A percentile compares a stretch with the other conserved stretches of the same genome.
phyloP scores from a whole-genome alignment of 805 yeast species.

The Schwanniomyces occidentalis region DNA sequence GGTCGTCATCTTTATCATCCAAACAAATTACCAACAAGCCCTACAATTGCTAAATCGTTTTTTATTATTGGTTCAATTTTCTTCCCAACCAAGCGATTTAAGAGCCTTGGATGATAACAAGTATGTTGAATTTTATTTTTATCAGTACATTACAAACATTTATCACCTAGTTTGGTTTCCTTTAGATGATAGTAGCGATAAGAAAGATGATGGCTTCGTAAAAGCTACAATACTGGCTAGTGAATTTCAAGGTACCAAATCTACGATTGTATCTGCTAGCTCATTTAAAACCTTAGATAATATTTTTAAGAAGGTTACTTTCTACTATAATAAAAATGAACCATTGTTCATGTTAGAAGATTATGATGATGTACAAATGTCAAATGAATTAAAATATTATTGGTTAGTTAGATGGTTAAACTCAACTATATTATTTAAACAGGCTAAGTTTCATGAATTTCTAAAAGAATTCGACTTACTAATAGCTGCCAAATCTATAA shows the following conservation, averaged over 20 bases:
- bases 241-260: neutral
- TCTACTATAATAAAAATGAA: conserved; percentile 23
- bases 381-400: conserved; percentile 23
- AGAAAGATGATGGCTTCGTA: conserved; percentile 4
- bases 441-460: conserved; percentile 25
- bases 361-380: neutral
- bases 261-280: conserved; percentile 3
- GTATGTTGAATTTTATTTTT: conserved; percentile 29
- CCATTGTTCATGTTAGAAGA: conserved; percentile 1
- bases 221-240: no score
- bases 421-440: conserved; percentile 24
- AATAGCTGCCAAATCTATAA: conserved; percentile 2
- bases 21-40: conserved; percentile 19
- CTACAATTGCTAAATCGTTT: conserved; percentile 17
- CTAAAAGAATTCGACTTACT: conserved; percentile 21
- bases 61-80: conserved; percentile 19
- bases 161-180: conserved; percentile 25
- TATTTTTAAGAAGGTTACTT: conserved; percentile 21
- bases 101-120: conserved; percentile 21
- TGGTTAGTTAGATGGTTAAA: conserved; percentile 21
- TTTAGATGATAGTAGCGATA: conserved; percentile 5
- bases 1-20: conserved; percentile 11
- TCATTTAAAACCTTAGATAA: conserved; percentile 15
- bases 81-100: conserved; percentile 22
- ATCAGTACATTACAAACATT: conserved; percentile 21